Evolutionary conservation across 352 stramenopile genomes (phyloP).

Genomic region (Phytophthora citrophthora): DNA sequence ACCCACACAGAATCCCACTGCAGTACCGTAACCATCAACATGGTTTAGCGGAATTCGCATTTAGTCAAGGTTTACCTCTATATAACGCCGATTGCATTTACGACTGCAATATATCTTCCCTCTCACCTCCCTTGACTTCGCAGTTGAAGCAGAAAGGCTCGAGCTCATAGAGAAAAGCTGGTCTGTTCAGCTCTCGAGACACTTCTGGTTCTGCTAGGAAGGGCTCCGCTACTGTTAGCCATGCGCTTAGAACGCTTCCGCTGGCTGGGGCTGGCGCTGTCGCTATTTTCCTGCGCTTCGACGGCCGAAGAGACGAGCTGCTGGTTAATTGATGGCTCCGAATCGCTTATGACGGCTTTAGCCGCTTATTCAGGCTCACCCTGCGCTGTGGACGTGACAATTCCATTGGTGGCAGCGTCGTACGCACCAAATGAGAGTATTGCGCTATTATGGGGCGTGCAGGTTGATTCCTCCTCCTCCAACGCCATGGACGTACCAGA

Average conservation of each 20-base stretch:
- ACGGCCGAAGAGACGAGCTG: constrained; percentile 28
- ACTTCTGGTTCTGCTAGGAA: constrained; percentile 22
- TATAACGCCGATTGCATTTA: neutral
- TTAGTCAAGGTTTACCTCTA: neutral
- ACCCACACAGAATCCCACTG: neutral
- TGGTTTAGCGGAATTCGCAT: constrained; percentile 15
- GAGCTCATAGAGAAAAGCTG: constrained; percentile 25
- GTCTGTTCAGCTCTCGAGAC: constrained; percentile 4
- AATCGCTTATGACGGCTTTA: constrained; percentile 23
- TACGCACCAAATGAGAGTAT: constrained; percentile 51
- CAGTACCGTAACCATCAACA: constrained; percentile 11
- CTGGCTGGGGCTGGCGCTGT: neutral
- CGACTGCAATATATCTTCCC: neutral
- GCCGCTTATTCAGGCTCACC: constrained; percentile 24
- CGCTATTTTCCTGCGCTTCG: constrained; percentile 9
- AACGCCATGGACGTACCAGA: constrained; percentile 58
- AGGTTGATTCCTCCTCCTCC: constrained; percentile 30
- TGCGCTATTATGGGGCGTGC: constrained; percentile 51
- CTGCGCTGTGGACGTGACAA: constrained; percentile 44
- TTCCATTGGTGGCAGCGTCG: constrained; percentile 37
- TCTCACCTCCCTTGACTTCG: neutral
- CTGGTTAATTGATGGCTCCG: constrained; percentile 45
- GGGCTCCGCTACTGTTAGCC: constrained; percentile 1
- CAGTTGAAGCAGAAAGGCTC: constrained; percentile 27
- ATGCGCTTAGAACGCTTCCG: constrained; percentile 19